Conservation (phyloP, 805 yeast species). For the Suhomyces vadensis region DNA sequence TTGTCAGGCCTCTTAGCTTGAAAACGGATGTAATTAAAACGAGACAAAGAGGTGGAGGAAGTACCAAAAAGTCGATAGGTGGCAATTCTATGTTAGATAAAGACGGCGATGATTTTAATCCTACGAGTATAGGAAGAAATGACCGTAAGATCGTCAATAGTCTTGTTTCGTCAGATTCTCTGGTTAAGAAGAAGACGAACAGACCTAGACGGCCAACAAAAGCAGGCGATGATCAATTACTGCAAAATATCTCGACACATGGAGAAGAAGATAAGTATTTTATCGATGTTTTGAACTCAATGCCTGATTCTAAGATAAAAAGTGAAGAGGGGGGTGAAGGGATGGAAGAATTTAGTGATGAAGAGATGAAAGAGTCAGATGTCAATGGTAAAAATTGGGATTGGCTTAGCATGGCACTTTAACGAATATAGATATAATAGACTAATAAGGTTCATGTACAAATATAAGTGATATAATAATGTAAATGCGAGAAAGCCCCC, state of each 20-base stretch:
- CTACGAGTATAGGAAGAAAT: conserved; percentile 38
- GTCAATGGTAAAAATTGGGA: conserved; percentile 39
- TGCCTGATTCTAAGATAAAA: conserved; percentile 4
- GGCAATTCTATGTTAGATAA: conserved; percentile 29
- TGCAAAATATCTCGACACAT: conserved; percentile 1
- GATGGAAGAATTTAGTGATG: conserved; percentile 4
- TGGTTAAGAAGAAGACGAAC: conserved; percentile 6
- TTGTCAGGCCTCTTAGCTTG: conserved; percentile 84
- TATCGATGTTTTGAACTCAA: conserved; percentile 16
- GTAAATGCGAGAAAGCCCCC: background rate
- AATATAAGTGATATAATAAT: background rate
- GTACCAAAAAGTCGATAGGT: conserved; percentile 15
- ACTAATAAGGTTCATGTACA: background rate
- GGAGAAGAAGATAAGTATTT: conserved; percentile 19
- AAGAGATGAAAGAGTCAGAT: conserved; percentile 7
- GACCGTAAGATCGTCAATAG: conserved; percentile 11
- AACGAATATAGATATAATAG: background rate
- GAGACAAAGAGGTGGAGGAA: conserved; percentile 61
- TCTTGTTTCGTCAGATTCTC: conserved; percentile 8
- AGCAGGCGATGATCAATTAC: background rate
- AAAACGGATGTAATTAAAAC: conserved; percentile 92
- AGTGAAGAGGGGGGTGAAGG: conserved; percentile 9
- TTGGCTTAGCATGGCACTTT: conserved; percentile 48
- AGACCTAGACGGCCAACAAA: conserved; percentile 11
- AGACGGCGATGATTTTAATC: conserved; percentile 54